These are phyloP conservation scores for Venturia effusa DNA, from an alignment of 2,329 filamentous ascomycete species.

Conservation along the genomic window DNA sequence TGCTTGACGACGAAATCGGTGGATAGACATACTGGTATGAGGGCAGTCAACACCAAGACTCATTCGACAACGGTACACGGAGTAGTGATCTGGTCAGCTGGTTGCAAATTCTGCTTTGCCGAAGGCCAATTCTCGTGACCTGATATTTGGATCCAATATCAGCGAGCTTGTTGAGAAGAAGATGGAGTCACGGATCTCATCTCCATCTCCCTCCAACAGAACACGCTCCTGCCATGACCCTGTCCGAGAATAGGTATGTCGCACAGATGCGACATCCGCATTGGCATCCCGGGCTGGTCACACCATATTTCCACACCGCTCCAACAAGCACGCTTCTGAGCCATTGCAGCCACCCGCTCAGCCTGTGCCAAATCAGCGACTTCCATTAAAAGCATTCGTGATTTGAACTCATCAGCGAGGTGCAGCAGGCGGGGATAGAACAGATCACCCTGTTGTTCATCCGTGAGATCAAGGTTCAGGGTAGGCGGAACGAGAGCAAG, in stretches of 20 bases:
- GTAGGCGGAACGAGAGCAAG: constrained; percentile 61
- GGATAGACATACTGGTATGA: no score
- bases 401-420: constrained; percentile 38
- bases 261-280: constrained; percentile 14
- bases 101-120: no score
- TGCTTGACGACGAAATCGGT: no score
- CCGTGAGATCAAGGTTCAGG: constrained; percentile 15
- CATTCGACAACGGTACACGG: no score
- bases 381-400: constrained; percentile 55
- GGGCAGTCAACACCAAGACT: no score
- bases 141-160: neutral
- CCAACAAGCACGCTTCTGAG: constrained; percentile 23
- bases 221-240: constrained; percentile 33
- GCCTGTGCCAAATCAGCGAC: constrained; percentile 62
- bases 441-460: constrained; percentile 32
- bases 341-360: constrained; percentile 46
- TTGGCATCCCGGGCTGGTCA: constrained; percentile 43
- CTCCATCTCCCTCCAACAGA: constrained; percentile 25
- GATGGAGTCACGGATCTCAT: neutral
- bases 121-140: no score
- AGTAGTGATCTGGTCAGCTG: no score
- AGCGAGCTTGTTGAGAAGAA: neutral
- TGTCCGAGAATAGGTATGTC: constrained; percentile 21
- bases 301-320: constrained; percentile 57
- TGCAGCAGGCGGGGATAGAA: constrained; percentile 60